phyloP scores from a whole-genome alignment of 345 rosid species.

The Dipteronia sinensis region DNA sequence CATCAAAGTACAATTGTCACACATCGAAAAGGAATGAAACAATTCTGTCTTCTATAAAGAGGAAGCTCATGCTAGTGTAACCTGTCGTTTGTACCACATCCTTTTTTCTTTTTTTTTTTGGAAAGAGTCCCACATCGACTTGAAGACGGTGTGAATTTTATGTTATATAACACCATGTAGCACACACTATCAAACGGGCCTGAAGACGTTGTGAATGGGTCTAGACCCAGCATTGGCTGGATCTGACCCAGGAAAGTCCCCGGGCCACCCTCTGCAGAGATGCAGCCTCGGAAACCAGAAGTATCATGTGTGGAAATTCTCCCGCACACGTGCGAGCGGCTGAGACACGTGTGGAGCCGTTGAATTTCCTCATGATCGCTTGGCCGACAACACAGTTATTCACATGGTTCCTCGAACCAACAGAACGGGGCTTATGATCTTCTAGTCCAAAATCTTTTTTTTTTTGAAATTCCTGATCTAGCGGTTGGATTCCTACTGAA shows the following conservation, averaged over 20 bases:
- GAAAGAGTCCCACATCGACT: too few species aligned
- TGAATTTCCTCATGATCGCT: background rate
- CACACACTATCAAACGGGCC: too few species aligned
- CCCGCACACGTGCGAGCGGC: conserved; percentile 3
- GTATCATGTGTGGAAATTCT: background rate
- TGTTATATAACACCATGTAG: too few species aligned
- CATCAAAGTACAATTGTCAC: too few species aligned
- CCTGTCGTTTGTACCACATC: too few species aligned
- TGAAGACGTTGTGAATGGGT: background rate
- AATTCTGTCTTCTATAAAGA: too few species aligned
- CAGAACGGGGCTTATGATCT: conserved; percentile 22
- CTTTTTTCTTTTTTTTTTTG: too few species aligned
- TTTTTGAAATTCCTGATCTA: background rate
- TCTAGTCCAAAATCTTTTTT: background rate
- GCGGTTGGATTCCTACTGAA: too few species aligned
- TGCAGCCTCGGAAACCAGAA: conserved; percentile 4
- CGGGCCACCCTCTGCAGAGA: conserved; percentile 5
- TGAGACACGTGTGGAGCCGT: conserved; percentile 28
- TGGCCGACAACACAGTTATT: conserved; percentile 15
- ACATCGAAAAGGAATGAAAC: too few species aligned
- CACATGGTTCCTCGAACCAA: background rate
- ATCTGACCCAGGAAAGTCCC: conserved; percentile 13
- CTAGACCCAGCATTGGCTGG: rapidly evolving
- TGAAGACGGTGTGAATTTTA: too few species aligned
- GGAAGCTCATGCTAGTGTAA: too few species aligned